Evolutionary conservation across 768 basidiomycete species (phyloP).

Genomic region (Boletus reticulatus): DNA sequence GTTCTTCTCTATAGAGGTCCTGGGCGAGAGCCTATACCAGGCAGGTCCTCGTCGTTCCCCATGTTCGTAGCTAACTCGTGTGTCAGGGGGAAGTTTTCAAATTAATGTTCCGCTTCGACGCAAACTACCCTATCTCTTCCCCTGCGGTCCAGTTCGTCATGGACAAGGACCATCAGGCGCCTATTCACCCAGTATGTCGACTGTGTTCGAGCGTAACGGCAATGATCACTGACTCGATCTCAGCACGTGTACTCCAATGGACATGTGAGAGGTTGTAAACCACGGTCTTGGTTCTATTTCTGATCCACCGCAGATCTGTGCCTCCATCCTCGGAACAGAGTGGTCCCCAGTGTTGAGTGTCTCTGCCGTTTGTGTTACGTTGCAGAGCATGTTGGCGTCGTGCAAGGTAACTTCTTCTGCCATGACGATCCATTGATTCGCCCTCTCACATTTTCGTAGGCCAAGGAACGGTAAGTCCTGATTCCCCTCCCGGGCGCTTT

Average conservation of each 20-base stretch:
- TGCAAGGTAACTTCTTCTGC: conserved; percentile 63
- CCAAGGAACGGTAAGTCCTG: conserved; percentile 58
- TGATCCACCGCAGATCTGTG: conserved; percentile 63
- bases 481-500: not conserved
- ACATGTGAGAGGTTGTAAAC: conserved; percentile 49
- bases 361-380: conserved; percentile 74
- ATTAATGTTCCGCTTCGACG: conserved; percentile 79
- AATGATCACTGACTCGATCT: conserved; percentile 11
- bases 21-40: conserved; percentile 80
- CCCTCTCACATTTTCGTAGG: conserved; percentile 31
- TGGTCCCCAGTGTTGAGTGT: conserved; percentile 91
- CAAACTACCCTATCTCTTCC: conserved; percentile 81
- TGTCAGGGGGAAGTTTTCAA: conserved; percentile 73
- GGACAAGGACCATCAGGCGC: conserved; percentile 59
- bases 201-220: not conserved
- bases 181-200: conserved; percentile 70
- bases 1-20: conserved; percentile 76
- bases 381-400: conserved; percentile 91
- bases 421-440: not conserved
- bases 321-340: conserved; percentile 84
- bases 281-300: conserved; percentile 9
- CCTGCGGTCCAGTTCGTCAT: conserved; percentile 87
- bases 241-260: conserved; percentile 89
- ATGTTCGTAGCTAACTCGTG: conserved; percentile 1
- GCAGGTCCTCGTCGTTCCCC: conserved; percentile 34